Base-by-base conservation (phyloP, 176 grass and related monocot species). In the Oryza australiensis region DNA sequence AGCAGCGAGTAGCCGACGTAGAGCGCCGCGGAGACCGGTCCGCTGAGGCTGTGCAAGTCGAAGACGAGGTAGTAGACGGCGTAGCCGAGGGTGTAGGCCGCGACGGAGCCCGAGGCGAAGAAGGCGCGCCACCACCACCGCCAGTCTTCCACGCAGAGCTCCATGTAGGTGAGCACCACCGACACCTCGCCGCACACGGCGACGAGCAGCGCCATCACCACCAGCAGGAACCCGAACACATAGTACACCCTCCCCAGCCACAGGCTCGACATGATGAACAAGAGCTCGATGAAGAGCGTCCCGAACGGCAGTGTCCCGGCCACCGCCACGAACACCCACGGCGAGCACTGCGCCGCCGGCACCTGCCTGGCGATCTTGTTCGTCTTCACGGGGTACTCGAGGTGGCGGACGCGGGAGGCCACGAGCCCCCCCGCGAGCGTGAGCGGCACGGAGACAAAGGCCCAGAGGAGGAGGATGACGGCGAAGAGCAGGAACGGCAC, bases 41-140 rank as follows among this genome's bases (percentile, higher is more conserved):
- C 92, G 12, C 89, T 91, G 70, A 94, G 82, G 80, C 89, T 91
- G 81, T 91, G 87, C 40, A 94, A 87, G 80, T 94, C 92, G 76
- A 91, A 91, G 5, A 94, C 83, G 4, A 94, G 80, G 79, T 94
- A 94, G 70, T 94, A 89, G 20, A 83, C 38, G 15, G 92, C 87
- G 64, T 94, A 94, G 26, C 79, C 65, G 1, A 94, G 80, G 68
- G 85, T 76, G 74, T 91, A 94, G 20, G 83, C 62, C 5, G 92
- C 92, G 1, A 91, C 89, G 8, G 92, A 94, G n/a, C 89, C 89
- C 1, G 92, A 89, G 2, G 89, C 78, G 70, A 91, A 94, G 89
- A 94, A 94, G 63, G 92, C 60, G 34, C 85, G 90, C 92, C 92
- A 94, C 89, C 84, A 94, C 92, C 92, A 94, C 30, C 82, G 46